Base-by-base conservation (phyloP, 306 rosid genomes). In the Prunus salicina region DNA sequence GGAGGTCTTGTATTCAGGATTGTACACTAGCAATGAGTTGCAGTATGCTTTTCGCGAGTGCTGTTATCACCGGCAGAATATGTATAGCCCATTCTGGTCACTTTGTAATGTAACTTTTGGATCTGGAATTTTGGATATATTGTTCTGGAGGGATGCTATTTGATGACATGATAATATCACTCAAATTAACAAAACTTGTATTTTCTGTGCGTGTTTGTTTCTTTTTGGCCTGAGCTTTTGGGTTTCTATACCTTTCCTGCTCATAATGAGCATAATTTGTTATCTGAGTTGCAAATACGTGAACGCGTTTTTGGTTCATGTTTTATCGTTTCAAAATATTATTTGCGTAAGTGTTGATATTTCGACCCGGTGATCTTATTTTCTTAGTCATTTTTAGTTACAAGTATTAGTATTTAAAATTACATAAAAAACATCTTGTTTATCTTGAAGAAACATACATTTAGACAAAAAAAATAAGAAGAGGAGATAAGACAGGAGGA, bases 61-160 rank as follows among this genome's bases (percentile, higher is more conserved):
- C 30, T 10, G 64, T 41, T 47, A 68, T 67, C 51, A 27, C 38
- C 60, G 24, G 75, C 24, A 30, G 47, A 74, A 72, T 63, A 34
- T 79, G 75, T 61, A 62, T 51, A 80, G 77, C 70, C 69, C 68
- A 67, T 74, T 67, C 76, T 82, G 77, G 24, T 51, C 12, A 32
- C 78, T 68, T 50, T 6, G 12, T 34, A 53, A 49, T 51, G 71
- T 27, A 8, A 66, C 3, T 64, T 57, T 18, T 41, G 57, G 25
- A 49, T 41, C 24, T 56, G 8, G 47, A 38, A 13, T 71, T 34
- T n/a, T 53, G 30, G 45, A 8, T 34, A 3, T 32, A 34, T 15
- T 30, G 73, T 19, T 71, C 3, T 25, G 14, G 12, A 47, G 34
- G 25, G 65, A 34, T 53, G 15, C 3, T 55, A 43, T 32, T 58